These are phyloP conservation scores for Pyrenophora graminea DNA, from an alignment of 2,329 filamentous ascomycete species.

Conservation along the genomic window DNA sequence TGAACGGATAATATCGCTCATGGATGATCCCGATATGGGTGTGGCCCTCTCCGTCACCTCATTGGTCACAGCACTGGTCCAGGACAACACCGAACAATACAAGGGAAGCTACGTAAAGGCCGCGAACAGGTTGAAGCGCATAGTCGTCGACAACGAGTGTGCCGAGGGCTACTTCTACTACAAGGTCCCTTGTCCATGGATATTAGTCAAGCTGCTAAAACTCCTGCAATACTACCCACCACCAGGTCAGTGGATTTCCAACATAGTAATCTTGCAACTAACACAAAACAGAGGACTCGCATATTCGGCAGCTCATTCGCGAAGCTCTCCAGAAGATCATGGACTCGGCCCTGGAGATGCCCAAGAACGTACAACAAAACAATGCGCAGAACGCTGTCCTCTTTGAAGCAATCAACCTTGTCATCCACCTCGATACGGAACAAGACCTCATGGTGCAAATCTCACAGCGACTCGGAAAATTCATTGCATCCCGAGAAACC, in stretches of 20 bases:
- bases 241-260: conserved; percentile 63
- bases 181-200: conserved; percentile 98
- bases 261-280: conserved; percentile 17
- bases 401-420: conserved; percentile 97
- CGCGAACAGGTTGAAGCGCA: conserved; percentile 83
- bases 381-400: conserved; percentile 98
- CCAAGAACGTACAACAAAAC: conserved; percentile 98
- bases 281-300: conserved; percentile 73
- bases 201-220: conserved; percentile 91
- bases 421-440: conserved; percentile 96
- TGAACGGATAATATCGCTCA: conserved; percentile 96
- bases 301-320: conserved; percentile 87
- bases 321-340: conserved; percentile 90
- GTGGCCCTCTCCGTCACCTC: conserved; percentile 95
- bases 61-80: conserved; percentile 88
- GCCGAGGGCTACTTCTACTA: conserved; percentile 95
- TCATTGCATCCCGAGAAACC: conserved; percentile 95
- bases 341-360: conserved; percentile 87
- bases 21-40: conserved; percentile 94
- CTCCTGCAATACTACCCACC: conserved; percentile 95
- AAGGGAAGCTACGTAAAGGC: conserved; percentile 94
- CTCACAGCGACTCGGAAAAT: conserved; percentile 85
- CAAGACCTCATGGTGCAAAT: conserved; percentile 95
- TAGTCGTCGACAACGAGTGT: conserved; percentile 88
- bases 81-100: conserved; percentile 93